These are phyloP conservation scores for Oryza punctata DNA, from an alignment of 176 grass and related monocot species.

Conservation along the genomic window DNA sequence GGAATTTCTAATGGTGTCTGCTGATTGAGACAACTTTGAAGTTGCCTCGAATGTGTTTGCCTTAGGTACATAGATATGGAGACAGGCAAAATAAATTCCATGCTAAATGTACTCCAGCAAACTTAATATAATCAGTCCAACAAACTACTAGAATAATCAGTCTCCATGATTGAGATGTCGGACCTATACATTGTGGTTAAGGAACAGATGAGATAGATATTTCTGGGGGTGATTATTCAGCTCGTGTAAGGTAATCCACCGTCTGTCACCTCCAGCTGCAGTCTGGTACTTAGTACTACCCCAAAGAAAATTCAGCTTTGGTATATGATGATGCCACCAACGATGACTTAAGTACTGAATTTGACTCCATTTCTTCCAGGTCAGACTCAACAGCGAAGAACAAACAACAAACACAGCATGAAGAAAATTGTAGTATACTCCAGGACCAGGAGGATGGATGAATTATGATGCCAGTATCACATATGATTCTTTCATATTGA, in stretches of 20 bases:
- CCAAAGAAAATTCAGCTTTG: no score
- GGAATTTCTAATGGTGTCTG: no score
- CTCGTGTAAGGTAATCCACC: no score
- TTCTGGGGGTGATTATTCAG: no score
- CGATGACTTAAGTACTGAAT: not conserved
- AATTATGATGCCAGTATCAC: not conserved
- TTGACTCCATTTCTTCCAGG: not conserved
- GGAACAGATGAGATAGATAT: no score
- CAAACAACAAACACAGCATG: not conserved
- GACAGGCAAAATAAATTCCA: not conserved
- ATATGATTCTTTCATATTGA: not conserved
- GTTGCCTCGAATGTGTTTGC: not conserved
- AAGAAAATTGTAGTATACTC: not conserved
- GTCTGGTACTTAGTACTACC: no score
- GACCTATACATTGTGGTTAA: not conserved
- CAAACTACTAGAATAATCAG: not conserved
- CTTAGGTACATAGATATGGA: no score
- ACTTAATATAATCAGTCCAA: not conserved
- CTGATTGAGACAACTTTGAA: no score
- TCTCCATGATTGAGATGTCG: not conserved
- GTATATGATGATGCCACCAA: not conserved
- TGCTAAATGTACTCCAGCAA: not conserved
- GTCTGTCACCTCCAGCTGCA: no score
- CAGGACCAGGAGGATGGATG: not conserved
- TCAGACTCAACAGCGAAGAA: not conserved